A percentile compares a stretch with the other conserved stretches of the same genome.
phyloP scores from a whole-genome alignment of 2,329 filamentous ascomycete genomes.

The Fusarium sp. region DNA sequence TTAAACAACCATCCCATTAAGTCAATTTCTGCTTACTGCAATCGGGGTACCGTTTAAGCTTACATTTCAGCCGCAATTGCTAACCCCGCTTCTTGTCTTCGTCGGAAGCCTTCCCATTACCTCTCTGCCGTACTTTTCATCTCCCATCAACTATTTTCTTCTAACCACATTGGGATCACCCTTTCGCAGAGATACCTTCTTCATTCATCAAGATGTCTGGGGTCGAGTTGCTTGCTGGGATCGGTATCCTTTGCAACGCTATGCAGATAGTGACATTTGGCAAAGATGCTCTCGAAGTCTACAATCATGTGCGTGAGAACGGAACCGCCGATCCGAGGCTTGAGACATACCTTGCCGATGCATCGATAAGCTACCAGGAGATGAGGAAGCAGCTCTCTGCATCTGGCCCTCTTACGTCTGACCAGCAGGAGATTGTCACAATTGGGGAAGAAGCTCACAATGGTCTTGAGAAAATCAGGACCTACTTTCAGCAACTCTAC shows the following conservation, averaged over 20 bases:
- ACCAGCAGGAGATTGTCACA: background rate
- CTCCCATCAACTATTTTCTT: no score
- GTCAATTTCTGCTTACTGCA: no score
- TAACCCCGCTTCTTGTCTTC: no score
- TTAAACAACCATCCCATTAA: no score
- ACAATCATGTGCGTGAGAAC: background rate
- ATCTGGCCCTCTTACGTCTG: accelerated
- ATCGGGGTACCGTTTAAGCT: no score
- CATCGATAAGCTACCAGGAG: background rate
- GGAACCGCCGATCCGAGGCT: background rate
- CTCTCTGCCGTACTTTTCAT: no score
- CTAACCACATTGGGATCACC: no score
- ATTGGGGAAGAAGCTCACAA: background rate
- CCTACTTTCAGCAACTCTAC: accelerated
- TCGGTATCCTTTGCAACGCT: background rate
- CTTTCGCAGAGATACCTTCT: no score
- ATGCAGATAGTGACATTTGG: background rate
- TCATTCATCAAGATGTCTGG: background rate
- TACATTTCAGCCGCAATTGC: background rate
- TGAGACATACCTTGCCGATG: background rate
- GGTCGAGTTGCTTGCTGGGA: background rate
- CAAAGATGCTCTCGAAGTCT: background rate
- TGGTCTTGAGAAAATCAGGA: accelerated
- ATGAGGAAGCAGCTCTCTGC: background rate
- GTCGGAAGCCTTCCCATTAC: no score